phyloP scores from a whole-genome alignment of 2,329 filamentous ascomycete species.

The Kalmusia sp. region DNA sequence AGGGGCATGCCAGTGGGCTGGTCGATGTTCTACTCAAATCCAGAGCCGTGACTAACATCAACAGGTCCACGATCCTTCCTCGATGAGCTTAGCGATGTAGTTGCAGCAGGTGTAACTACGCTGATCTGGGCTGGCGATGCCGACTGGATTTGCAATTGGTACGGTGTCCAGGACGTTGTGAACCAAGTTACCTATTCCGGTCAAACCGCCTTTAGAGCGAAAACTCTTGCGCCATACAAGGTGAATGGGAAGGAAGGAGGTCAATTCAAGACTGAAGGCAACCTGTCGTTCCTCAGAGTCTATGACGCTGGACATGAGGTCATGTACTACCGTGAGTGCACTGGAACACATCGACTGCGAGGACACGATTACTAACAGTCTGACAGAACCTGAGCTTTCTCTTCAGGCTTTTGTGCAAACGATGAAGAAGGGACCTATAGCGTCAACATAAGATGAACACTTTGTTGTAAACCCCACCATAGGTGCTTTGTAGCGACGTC shows the following conservation, averaged over 20 bases:
- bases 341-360: neutral
- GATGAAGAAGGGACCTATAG: slow-evolving; percentile 46
- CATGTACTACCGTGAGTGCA: slow-evolving; percentile 54
- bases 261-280: slow-evolving; percentile 71
- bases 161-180: slow-evolving; percentile 47
- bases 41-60: slow-evolving; percentile 8
- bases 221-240: slow-evolving; percentile 48
- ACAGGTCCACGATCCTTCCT: slow-evolving; percentile 27
- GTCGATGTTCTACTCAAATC: neutral
- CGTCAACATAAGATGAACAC: slow-evolving; percentile 36
- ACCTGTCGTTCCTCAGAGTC: slow-evolving; percentile 59
- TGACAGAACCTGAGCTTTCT: slow-evolving; percentile 50
- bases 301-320: slow-evolving; percentile 55
- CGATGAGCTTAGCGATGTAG: slow-evolving; percentile 23
- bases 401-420: slow-evolving; percentile 58
- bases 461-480: too few species aligned
- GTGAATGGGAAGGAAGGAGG: slow-evolving; percentile 55
- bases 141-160: slow-evolving; percentile 50
- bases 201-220: slow-evolving; percentile 51
- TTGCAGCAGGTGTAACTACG: slow-evolving; percentile 36
- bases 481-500: too few species aligned
- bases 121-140: slow-evolving; percentile 54
- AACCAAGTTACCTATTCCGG: slow-evolving; percentile 47
- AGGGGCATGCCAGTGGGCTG: too few species aligned
- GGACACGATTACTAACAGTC: neutral